Base-by-base conservation (phyloP, 306 rosid genomes). In the Cucurbita pepo region DNA sequence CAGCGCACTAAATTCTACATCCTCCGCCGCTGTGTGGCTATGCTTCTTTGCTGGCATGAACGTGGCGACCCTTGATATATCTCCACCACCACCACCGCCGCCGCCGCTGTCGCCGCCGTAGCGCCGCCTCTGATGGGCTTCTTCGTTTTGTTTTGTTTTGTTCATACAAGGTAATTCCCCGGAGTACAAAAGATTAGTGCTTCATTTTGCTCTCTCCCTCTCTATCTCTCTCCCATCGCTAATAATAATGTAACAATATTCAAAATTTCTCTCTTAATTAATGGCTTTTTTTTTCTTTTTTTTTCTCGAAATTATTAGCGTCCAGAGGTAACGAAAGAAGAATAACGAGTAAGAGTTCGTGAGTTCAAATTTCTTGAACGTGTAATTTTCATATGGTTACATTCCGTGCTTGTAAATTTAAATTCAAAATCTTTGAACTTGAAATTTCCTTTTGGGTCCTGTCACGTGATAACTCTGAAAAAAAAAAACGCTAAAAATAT, bases 1-100 rank as follows among this genome's bases (percentile, higher is more conserved):
- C 78, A 75, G 53, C 60, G 78, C 21, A 21, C 61, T 10, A 75
- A 52, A 54, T 75, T 75, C 62, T 75, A 75, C 61, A 75, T 75
- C 19, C 60, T 75, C 34, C 71, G 78, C 71, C 72, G 72, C 62
- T 75, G 78, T 30, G 61, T 75, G 5, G 78, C 78, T 1, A 18
- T 75, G 78, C 78, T 75, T 36, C 72, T 75, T 43, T 75, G 78
- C 62, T 60, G 25, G 15, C 72, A 75, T 38, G 71, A 62, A 3
- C 72, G 71, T 14, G 58, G 19, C 30, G 77, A 74, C 8, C 67
- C 77, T 25, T 74, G 77, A 74, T 6, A 1, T 36, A 2, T 7
- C 71, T 19, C 0, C 74, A 18, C 69, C 64, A 8, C 64, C 25
- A 1, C 25, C 64, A 7, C 61, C 6, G 3, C 34, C 25, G 22